Conservation (phyloP, 345 rosid genomes). For the Corchorus capsularis region DNA sequence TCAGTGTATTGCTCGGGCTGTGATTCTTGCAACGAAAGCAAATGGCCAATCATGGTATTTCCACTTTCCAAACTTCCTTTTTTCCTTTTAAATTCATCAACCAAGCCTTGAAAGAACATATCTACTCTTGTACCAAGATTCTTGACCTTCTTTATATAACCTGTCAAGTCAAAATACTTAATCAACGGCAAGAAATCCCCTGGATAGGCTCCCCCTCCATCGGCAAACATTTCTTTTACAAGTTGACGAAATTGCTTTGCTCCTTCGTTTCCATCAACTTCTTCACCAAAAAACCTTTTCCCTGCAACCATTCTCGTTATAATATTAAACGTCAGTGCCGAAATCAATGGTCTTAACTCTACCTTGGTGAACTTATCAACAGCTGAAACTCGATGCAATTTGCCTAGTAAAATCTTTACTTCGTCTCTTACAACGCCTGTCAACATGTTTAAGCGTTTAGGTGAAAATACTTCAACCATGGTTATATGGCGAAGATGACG, state of each 20-base stretch:
- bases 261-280: conserved; percentile 34
- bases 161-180: conserved; percentile 28
- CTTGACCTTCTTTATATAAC: conserved; percentile 37
- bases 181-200: conserved; percentile 42
- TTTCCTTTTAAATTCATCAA: conserved; percentile 45
- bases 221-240: conserved; percentile 12
- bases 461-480: conserved; percentile 49
- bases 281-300: conserved; percentile 52
- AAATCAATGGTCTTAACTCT: conserved; percentile 40
- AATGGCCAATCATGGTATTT: conserved; percentile 57
- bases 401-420: conserved; percentile 37
- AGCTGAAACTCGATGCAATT: conserved; percentile 26
- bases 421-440: conserved; percentile 44
- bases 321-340: conserved; percentile 36
- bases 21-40: conserved; percentile 49
- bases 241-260: conserved; percentile 39
- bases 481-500: conserved; percentile 56
- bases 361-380: conserved; percentile 30
- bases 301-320: conserved; percentile 52
- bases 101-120: conserved; percentile 45
- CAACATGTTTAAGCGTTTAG: conserved; percentile 44
- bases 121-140: conserved; percentile 37
- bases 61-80: conserved; percentile 7
- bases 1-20: conserved; percentile 50
- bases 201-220: conserved; percentile 29